phyloP scores from a whole-genome alignment of 2,329 filamentous ascomycete genomes.

The Beauveria caledonica region DNA sequence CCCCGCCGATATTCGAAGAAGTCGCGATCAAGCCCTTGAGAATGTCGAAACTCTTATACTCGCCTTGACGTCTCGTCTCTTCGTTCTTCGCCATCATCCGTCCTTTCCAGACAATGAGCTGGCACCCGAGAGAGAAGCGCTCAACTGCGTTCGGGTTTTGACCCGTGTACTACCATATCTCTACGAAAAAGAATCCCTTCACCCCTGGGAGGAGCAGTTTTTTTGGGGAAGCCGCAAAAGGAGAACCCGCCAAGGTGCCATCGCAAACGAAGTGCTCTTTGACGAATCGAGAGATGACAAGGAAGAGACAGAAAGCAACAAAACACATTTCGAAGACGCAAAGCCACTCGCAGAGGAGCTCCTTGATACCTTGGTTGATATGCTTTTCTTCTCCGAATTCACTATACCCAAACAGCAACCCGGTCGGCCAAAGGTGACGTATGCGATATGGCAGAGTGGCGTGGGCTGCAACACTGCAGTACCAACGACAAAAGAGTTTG shows the following conservation, averaged over 20 bases:
- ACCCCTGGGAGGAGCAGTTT: slow-evolving; percentile 83
- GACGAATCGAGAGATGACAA: slow-evolving; percentile 60
- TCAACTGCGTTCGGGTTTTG: slow-evolving; percentile 90
- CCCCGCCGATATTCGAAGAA: slow-evolving; percentile 77
- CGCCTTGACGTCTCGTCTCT: slow-evolving; percentile 74
- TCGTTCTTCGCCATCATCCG: slow-evolving; percentile 75
- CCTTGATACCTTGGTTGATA: slow-evolving; percentile 78
- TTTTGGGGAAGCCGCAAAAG: slow-evolving; percentile 77
- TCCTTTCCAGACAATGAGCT: slow-evolving; percentile 83
- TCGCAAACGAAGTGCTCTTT: slow-evolving; percentile 72
- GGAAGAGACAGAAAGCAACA: slow-evolving; percentile 34
- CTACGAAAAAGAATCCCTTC: slow-evolving; percentile 79
- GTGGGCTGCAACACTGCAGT: slow-evolving; percentile 90
- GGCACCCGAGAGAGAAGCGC: slow-evolving; percentile 76
- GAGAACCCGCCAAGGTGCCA: slow-evolving; percentile 56
- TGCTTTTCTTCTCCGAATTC: slow-evolving; percentile 87
- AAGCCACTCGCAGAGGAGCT: slow-evolving; percentile 89
- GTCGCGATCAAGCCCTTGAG: slow-evolving; percentile 72
- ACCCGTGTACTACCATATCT: slow-evolving; percentile 85
- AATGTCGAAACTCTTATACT: slow-evolving; percentile 87
- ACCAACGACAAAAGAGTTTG: slow-evolving; percentile 81
- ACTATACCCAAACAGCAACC: slow-evolving; percentile 68
- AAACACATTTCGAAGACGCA: slow-evolving; percentile 66
- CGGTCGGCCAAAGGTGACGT: slow-evolving; percentile 73
- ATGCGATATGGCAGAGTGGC: slow-evolving; percentile 96